phyloP scores from a whole-genome alignment of 2,329 filamentous ascomycete genomes.

The Alternaria alternata region DNA sequence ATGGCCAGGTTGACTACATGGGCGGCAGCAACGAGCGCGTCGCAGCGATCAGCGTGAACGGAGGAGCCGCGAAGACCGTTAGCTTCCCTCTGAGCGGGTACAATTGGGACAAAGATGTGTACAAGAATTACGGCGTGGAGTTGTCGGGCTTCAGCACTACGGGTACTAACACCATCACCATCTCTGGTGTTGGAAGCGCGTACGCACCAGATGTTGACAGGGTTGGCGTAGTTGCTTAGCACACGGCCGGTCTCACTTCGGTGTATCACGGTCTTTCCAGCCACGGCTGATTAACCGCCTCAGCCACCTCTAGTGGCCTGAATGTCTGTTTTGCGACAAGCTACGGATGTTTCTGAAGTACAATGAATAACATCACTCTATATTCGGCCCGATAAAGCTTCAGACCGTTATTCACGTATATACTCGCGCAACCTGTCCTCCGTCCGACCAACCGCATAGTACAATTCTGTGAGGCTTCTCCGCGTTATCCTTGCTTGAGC shows the following conservation, averaged over 20 bases:
- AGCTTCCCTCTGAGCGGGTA: conserved; percentile 32
- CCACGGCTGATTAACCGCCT: not conserved
- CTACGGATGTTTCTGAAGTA: not conserved
- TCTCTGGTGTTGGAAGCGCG: conserved; percentile 18
- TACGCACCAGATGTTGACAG: conserved; percentile 27
- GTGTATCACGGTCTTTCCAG: not conserved
- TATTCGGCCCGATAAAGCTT: not conserved
- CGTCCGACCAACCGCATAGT: not conserved
- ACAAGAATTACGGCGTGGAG: conserved; percentile 25
- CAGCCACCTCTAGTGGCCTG: not conserved
- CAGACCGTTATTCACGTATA: not conserved
- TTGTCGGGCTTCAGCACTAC: conserved; percentile 28
- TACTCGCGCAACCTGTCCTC: not conserved
- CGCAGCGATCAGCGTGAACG: conserved; percentile 29
- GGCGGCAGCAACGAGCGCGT: conserved; percentile 28
- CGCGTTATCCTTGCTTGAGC: not conserved
- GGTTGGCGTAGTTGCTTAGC: conserved; percentile 8
- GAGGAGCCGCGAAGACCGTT: conserved; percentile 24
- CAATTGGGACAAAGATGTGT: conserved; percentile 26
- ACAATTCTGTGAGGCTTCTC: not conserved
- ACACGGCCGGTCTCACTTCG: not conserved
- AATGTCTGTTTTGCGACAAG: not conserved
- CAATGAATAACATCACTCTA: not conserved
- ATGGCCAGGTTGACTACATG: conserved; percentile 27
- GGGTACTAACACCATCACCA: conserved; percentile 24